Base-by-base conservation (phyloP, 108 stramenopile species). In the Nannochloropsis gaditana region DNA sequence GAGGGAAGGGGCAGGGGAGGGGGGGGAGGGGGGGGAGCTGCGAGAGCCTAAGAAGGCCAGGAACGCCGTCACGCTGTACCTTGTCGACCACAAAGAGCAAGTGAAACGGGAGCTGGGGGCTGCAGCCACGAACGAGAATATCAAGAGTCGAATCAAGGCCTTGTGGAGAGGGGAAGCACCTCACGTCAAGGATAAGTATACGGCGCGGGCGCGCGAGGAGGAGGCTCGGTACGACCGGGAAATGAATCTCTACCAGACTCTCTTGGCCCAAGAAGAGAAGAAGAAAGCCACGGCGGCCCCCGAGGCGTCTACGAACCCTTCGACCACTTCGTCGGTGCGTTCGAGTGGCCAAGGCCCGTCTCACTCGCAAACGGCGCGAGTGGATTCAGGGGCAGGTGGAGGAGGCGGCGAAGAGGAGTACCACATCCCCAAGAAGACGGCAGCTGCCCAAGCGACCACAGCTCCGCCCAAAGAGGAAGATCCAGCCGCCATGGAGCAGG, bases 21-120 rank as follows among this genome's bases (percentile, higher is more conserved):
- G 59, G n/a, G 59, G 3, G n/a, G 59, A n/a, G 59, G 59, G n/a
- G 59, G 59, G 59, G 59, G 59, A 73, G 59, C 3, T 73, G 19
- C 59, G 59, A 3, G 59, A 73, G n/a, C 59, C 59, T 15, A 73
- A 73, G 59, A 73, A 73, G 59, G 59, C 59, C 3, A 15, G 59
- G 59, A 73, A 73, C n/a, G 59, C 59, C 59, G 59, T 73, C 19
- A 73, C 59, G 59, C 59, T 73, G 15, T 73, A 73, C n/a, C n/a
- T 73, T 15, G 59, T 73, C n/a, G 59, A 73, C 8, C 59, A 73
- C 6, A 73, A 73, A 73, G 59, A 73, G 59, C 19, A 15, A n/a
- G 59, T 73, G 19, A 73, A 73, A 8, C 15, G 59, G 59, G 59
- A 73, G 19, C 8, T 73, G 59, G 59, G 59, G 59, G 59, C 15